Evolutionary conservation across 306 rosid species (phyloP).

Genomic region (Sesbania bispinosa): DNA sequence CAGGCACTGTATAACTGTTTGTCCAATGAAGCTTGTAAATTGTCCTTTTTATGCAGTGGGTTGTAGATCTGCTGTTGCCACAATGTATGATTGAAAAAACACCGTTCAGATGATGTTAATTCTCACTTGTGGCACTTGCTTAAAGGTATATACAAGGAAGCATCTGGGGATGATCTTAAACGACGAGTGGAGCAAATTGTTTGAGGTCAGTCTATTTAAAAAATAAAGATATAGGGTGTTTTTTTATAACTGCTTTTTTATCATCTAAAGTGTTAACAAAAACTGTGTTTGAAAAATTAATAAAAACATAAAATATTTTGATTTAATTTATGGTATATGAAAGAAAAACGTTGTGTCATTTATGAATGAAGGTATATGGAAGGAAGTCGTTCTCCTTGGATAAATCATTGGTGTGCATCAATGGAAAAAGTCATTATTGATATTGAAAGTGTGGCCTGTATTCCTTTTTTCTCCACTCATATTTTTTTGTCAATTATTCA

Average conservation of each 20-base stretch:
- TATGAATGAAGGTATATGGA: neutral
- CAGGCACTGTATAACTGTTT: conserved; percentile 76
- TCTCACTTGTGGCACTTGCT: conserved; percentile 61
- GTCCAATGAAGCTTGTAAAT: conserved; percentile 85
- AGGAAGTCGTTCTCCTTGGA: neutral
- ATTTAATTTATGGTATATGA: neutral
- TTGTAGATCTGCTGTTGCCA: conserved; percentile 59
- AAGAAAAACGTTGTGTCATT: neutral
- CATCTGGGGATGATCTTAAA: conserved; percentile 48
- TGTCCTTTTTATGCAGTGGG: conserved; percentile 80
- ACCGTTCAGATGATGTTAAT: conserved; percentile 41
- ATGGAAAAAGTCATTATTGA: neutral
- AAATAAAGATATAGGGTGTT: neutral
- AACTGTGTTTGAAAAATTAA: neutral
- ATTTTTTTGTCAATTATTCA: neutral
- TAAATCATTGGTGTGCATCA: neutral
- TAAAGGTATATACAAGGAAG: conserved; percentile 53
- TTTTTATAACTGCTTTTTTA: neutral
- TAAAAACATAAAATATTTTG: neutral
- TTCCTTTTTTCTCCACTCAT: neutral
- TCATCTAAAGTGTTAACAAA: neutral
- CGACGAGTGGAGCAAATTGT: conserved; percentile 51
- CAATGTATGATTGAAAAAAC: conserved; percentile 53
- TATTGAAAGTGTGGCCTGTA: neutral
- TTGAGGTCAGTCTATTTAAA: conserved; percentile 44